Evolutionary conservation across 176 grass and related monocot genomes (phyloP), one percentile per base, ranked within the genome.

Genomic region (Otatea glauca): DNA sequence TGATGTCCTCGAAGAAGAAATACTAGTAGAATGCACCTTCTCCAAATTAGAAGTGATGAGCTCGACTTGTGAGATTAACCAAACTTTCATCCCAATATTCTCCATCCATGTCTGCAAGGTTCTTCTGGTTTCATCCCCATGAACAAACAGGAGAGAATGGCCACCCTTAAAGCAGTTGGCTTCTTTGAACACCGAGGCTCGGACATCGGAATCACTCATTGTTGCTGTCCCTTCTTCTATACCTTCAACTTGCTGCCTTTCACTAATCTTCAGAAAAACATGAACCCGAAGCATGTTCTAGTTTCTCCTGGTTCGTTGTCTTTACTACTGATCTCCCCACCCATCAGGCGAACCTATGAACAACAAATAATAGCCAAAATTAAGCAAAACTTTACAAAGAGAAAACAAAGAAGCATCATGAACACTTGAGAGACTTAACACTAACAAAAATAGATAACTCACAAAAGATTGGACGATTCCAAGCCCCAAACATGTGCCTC

Each of bases 391-490:
- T 48, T 87, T 3, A n/a, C n/a, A n/a, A n/a, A n/a, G n/a, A n/a
- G n/a, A n/a, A n/a, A n/a, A n/a, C n/a, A n/a, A n/a, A n/a, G n/a
- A n/a, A n/a, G n/a, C n/a, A n/a, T n/a, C n/a, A n/a, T n/a, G n/a
- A n/a, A n/a, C n/a, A n/a, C n/a, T n/a, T n/a, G n/a, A n/a, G n/a
- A n/a, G n/a, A n/a, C n/a, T n/a, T n/a, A n/a, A n/a, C n/a, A n/a
- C n/a, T 11, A 56, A 74, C 73, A 18, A 9, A 32, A 62, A 16
- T 5, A 11, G 17, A n/a, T 0, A 32, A 85, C 92, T 90, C 67
- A 97, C 95, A 85, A 85, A 94, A 64, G 95, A 97, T 77, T 97
- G 95, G 27, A 94, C 95, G 29, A 97, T 97, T 45, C 95, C 95
- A 53, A 97, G 88, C 17, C 95, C 95, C 42, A 97, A 84, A 27